Percentiles rank a stretch among this genome's conserved stretches.
Conservation (phyloP, 305 asterid species). For the Salvia sclarea region DNA sequence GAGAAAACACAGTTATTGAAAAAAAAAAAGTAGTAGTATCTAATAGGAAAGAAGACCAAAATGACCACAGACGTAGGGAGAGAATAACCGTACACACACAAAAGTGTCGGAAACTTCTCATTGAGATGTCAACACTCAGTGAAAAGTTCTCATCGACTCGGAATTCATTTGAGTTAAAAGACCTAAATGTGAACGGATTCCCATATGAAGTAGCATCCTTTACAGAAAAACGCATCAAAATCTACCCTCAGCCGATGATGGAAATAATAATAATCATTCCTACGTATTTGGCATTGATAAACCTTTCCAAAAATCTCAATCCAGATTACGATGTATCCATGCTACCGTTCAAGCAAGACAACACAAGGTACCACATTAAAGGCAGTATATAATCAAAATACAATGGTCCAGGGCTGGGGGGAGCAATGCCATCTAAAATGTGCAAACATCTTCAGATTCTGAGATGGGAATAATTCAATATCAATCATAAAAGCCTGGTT, state of each 20-base stretch:
- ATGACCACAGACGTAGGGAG: background rate
- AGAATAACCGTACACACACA: background rate
- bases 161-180: background rate
- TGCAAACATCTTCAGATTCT: conserved; percentile 4
- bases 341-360: background rate
- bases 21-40: too few species aligned
- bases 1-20: conserved; percentile 3
- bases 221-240: background rate
- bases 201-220: conserved; percentile 10
- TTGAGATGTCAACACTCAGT: background rate
- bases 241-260: background rate
- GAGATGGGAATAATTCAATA: background rate
- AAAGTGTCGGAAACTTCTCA: conserved; percentile 6
- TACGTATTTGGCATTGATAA: background rate
- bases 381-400: background rate
- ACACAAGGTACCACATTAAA: background rate
- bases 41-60: background rate
- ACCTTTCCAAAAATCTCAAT: background rate
- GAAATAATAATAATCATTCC: background rate
- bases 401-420: background rate
- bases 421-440: background rate
- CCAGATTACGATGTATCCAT: background rate
- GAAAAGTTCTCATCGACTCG: background rate
- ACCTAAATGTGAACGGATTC: background rate
- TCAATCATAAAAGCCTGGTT: background rate